Evolutionary conservation across 148 eudicot genomes (phyloP), one percentile per base, ranked within the genome.

Genomic region (Camellia sinensis): DNA sequence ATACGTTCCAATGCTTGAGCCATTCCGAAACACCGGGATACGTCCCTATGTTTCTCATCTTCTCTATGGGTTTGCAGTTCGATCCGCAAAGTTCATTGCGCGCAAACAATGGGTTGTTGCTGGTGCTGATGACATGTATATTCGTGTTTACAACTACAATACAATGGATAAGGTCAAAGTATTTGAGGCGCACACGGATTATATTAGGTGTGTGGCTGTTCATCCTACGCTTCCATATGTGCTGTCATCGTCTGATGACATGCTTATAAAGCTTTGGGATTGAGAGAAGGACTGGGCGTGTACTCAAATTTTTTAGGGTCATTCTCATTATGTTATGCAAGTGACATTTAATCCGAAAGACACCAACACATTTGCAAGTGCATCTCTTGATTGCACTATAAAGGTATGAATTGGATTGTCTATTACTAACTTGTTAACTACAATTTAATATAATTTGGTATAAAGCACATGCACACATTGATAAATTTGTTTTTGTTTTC

Each of bases 201-300:
- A 91, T 74, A 93, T 95, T 76, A 89, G 97, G 83, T 95, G 96
- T 88, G 94, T 95, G 83, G 94, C 94, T 71, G 97, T 91, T 79
- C 98, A 95, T 80, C 97, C 98, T 62, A 91, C 94, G 59, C 97
- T 93, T 75, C 97, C 98, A 10, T 93, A 89, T 79, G 92, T 95
- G 80, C 80, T 95, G 83, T 95, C 98, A 74, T 93, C 98, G 82
- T 92, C 98, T 66, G 98, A 95, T 86, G 98, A 93, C 87, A 91
- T 93, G 97, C 97, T 95, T 83, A 93, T 95, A 73, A 93, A 95
- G 94, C 94, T 95, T 29, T 95, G 98, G 98, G 98, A 93, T 82
- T 93, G 97, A 97, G 97, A 95, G 67, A 95, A 95, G 78, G 96
- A 91, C 73, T 95, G 94, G 96, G 71, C 82, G 45, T 95, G 98